phyloP scores from a whole-genome alignment of 1,139 yeast species.

The Yamadazyma jaroonii region DNA sequence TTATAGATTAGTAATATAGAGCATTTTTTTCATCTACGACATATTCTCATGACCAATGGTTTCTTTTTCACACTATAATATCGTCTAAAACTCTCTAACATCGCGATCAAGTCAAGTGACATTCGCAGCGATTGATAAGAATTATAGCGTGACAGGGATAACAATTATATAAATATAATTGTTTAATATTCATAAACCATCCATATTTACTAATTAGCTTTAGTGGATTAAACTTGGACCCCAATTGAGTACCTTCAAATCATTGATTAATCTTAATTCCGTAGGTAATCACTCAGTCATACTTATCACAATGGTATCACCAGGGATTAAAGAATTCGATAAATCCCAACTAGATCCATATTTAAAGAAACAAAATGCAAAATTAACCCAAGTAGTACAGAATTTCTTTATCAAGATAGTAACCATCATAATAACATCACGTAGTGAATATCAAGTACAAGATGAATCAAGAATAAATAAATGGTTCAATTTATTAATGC shows the following conservation, averaged over 20 bases:
- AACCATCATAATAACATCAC: conserved; percentile 40
- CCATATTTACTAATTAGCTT: conserved; percentile 6
- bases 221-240: conserved; percentile 3
- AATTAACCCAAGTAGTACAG: conserved; percentile 48
- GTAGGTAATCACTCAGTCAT: not conserved
- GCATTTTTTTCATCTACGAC: too few relatives aligned
- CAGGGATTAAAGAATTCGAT: conserved; percentile 12
- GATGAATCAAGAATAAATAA: conserved; percentile 32
- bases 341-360: conserved; percentile 18
- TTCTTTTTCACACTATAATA: too few relatives aligned
- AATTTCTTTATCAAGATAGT: conserved; percentile 73
- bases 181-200: not conserved
- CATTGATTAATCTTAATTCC: too few relatives aligned
- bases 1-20: too few relatives aligned
- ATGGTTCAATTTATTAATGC: conserved; percentile 70
- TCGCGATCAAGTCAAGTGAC: not conserved
- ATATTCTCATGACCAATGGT: too few relatives aligned
- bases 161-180: not conserved
- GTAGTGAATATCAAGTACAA: conserved; percentile 12
- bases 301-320: conserved; percentile 13
- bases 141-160: conserved; percentile 9
- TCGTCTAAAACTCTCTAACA: too few relatives aligned
- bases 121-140: conserved; percentile 7
- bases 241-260: too few relatives aligned
- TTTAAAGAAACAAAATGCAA: conserved; percentile 27